A percentile compares a stretch with the other conserved stretches of the same genome.
phyloP scores from a whole-genome alignment of 1,284 basidiomycete species.

The Phellinidium pouzarii region DNA sequence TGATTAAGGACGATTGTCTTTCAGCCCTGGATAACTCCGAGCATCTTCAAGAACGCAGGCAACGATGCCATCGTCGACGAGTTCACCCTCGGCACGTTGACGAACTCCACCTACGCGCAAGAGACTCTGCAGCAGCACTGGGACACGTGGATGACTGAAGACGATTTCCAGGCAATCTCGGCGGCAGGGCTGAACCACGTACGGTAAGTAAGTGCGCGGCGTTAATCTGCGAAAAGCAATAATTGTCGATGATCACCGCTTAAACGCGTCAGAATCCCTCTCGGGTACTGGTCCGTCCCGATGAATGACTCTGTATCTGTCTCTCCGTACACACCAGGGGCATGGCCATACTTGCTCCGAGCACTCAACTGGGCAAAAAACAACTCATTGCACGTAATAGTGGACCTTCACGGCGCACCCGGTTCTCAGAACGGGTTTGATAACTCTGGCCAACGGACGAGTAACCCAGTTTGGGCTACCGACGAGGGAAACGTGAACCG shows the following conservation, averaged over 20 bases:
- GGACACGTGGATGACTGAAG: constrained; percentile 69
- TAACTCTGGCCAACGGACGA: constrained; percentile 74
- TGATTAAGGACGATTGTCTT: constrained; percentile 7
- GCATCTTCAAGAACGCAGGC: constrained; percentile 57
- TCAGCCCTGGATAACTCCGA: constrained; percentile 72
- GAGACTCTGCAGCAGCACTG: constrained; percentile 53
- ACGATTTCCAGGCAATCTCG: constrained; percentile 57
- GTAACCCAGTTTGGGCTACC: constrained; percentile 55
- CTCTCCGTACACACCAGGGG: constrained; percentile 55
- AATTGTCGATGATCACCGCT: neutral
- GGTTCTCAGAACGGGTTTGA: constrained; percentile 76
- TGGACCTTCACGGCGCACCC: constrained; percentile 69
- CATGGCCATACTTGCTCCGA: constrained; percentile 61
- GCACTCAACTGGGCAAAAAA: constrained; percentile 61
- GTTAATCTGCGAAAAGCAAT: too few species aligned
- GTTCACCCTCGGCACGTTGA: constrained; percentile 57
- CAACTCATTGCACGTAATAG: constrained; percentile 51
- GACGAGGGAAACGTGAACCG: constrained; percentile 51
- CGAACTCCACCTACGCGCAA: constrained; percentile 40
- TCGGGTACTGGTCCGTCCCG: constrained; percentile 75
- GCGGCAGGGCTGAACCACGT: constrained; percentile 77
- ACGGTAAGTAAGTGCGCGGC: constrained; percentile 42
- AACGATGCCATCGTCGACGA: constrained; percentile 62
- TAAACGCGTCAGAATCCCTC: constrained; percentile 45
- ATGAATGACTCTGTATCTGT: constrained; percentile 42